A percentile compares a stretch with the other conserved stretches of the same genome.
Conservation (phyloP, 306 rosid species). For the Hippophae rhamnoides region DNA sequence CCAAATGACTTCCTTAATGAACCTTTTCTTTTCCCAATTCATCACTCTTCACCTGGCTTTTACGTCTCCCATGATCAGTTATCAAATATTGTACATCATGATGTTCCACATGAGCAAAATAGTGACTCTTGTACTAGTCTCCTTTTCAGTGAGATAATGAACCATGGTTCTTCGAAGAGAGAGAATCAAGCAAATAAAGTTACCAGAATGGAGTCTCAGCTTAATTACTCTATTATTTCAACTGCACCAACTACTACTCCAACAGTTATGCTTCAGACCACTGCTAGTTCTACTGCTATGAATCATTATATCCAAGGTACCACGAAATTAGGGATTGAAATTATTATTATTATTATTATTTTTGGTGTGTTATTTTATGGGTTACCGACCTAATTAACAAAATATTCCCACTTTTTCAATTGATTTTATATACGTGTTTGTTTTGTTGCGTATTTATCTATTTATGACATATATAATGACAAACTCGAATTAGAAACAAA, state of each 20-base stretch:
- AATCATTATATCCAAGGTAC: constrained; percentile 49
- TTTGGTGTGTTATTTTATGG: too few relatives aligned
- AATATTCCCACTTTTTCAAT: too few relatives aligned
- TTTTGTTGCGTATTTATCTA: too few relatives aligned
- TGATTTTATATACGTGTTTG: too few relatives aligned
- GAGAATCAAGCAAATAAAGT: constrained; percentile 29
- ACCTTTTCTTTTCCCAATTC: constrained; percentile 49
- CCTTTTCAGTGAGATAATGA: constrained; percentile 58
- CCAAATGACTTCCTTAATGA: constrained; percentile 31
- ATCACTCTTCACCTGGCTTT: constrained; percentile 41
- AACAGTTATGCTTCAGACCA: constrained; percentile 16
- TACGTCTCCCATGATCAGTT: constrained; percentile 50
- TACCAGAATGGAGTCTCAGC: constrained; percentile 19
- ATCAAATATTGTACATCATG: constrained; percentile 28
- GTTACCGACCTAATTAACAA: too few relatives aligned
- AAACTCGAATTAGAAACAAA: too few relatives aligned
- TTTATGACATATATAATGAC: too few relatives aligned
- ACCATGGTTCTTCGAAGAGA: constrained; percentile 39
- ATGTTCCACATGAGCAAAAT: constrained; percentile 19
- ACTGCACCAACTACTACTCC: constrained; percentile 19
- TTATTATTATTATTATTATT: too few relatives aligned
- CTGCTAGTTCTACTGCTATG: constrained; percentile 37
- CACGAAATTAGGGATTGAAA: not conserved
- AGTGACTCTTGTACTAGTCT: constrained; percentile 50
- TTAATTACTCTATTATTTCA: constrained; percentile 24